These are phyloP conservation scores for Macaranga tanarius DNA, from an alignment of 441 rosid genomes.

Conservation along the genomic window DNA sequence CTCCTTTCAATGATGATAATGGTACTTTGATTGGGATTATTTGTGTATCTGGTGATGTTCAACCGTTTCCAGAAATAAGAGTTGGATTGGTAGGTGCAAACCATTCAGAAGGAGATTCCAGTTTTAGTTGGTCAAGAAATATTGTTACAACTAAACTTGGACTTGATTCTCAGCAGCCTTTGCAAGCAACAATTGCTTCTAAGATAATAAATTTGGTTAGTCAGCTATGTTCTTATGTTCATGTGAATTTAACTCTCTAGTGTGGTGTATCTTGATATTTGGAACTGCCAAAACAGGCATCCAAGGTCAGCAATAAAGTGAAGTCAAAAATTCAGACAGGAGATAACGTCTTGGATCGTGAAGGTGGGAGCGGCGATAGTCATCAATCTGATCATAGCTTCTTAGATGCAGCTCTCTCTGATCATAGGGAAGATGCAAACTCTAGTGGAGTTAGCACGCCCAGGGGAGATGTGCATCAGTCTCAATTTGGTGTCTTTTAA, in stretches of 20 bases:
- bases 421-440: conserved; percentile 73
- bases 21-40: conserved; percentile 71
- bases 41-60: conserved; percentile 60
- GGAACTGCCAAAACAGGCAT: conserved; percentile 51
- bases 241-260: conserved; percentile 14
- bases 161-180: conserved; percentile 86
- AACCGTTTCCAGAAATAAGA: conserved; percentile 45
- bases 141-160: conserved; percentile 74
- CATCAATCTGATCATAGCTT: conserved; percentile 63
- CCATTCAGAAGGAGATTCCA: conserved; percentile 46
- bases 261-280: conserved; percentile 33
- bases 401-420: conserved; percentile 47
- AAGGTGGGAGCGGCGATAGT: conserved; percentile 76
- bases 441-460: conserved; percentile 94
- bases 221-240: conserved; percentile 26
- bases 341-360: conserved; percentile 51
- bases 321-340: conserved; percentile 66
- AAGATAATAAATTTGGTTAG: conserved; percentile 88
- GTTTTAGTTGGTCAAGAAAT: conserved; percentile 41
- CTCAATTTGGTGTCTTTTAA: conserved; percentile 68
- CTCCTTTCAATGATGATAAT: conserved; percentile 79
- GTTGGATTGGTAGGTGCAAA: conserved; percentile 32
- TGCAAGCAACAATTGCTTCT: conserved; percentile 80
- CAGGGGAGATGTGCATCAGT: conserved; percentile 59
- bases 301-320: conserved; percentile 80